These are phyloP conservation scores for Amanita thiersii DNA, from an alignment of 768 basidiomycete genomes.

Conservation along the genomic window DNA sequence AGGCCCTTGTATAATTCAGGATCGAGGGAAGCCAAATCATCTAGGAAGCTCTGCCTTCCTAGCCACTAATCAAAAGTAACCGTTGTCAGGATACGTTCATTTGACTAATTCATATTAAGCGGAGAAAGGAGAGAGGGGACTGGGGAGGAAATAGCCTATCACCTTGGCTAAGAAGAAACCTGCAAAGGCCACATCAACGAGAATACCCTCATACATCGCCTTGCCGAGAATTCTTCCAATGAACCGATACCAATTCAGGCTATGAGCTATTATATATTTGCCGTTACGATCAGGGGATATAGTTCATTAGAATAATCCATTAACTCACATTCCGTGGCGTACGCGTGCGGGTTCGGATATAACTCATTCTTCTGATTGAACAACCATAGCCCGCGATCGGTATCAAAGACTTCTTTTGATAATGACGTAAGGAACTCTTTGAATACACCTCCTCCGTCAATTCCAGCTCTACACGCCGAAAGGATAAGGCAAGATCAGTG, in stretches of 20 bases:
- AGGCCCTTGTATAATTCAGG: conserved; percentile 89
- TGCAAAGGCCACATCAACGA: conserved; percentile 93
- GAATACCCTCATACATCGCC: conserved; percentile 92
- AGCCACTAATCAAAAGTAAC: too few species aligned
- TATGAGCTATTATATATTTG: conserved; percentile 48
- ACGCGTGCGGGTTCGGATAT: conserved; percentile 90
- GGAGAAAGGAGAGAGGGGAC: background rate
- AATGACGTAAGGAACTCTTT: conserved; percentile 96
- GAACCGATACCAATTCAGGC: conserved; percentile 87
- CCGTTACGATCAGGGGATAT: background rate
- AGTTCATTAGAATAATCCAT: background rate
- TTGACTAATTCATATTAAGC: background rate
- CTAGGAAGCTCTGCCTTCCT: conserved; percentile 84
- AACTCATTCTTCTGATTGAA: conserved; percentile 86
- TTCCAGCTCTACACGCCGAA: conserved; percentile 56
- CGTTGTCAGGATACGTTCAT: conserved; percentile 3
- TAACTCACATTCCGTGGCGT: conserved; percentile 76
- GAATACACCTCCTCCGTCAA: conserved; percentile 96
- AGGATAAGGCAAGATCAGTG: background rate
- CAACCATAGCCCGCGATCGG: conserved; percentile 90
- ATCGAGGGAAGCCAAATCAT: conserved; percentile 88
- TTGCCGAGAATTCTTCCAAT: conserved; percentile 93
- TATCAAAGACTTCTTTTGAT: conserved; percentile 91
- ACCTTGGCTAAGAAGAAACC: conserved; percentile 91
- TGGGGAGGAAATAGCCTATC: conserved; percentile 4